Evolutionary conservation across 1,284 basidiomycete genomes (phyloP), one percentile per base, ranked within the genome.

Genomic region (Malassezia slooffiae): DNA sequence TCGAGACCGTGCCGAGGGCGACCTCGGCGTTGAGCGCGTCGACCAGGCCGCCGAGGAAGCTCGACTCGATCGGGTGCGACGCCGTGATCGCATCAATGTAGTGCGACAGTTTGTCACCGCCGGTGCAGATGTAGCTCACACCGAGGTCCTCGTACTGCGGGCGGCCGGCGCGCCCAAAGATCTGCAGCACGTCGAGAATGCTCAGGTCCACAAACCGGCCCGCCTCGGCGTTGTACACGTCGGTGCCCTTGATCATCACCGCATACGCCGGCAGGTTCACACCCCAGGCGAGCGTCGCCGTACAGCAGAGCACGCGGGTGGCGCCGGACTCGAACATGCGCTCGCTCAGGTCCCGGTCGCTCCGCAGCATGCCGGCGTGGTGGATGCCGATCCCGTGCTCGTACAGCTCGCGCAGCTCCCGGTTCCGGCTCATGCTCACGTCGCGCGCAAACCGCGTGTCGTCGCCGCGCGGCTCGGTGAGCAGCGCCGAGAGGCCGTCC

Each of bases 261-360:
- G 93, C 93, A 72, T 97, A 95, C 4, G 93, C 93, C 29, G 93
- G 93, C 60, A 99, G 74, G 70, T 99, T 99, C 61, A 99, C 93
- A 75, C 93, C 93, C 93, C 93, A 99, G 1, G 93, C 93, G 24
- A 99, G 76, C 0, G 93, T 99, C 2, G 93, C 88, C 3, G 93
- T 99, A 74, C 93, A 97, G 71, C 88, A 96, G 9, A 99, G 75
- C 36, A 96, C 88, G 84, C 93, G 55, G 63, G 97, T 90, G 10
- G 80, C 82, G 56, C 81, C 79, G 10, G 83, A 81, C 61, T 85
- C 85, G 58, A 99, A 97, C 79, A 96, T 80, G 59, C 80, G 76
- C 72, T 99, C 93, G 80, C 87, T 91, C 75, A 97, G 78, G 64
- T 88, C 96, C 50, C 93, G 77, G 68, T 99, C 93, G 3, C 81